These are phyloP conservation scores for Penicillium daleae DNA, from an alignment of 495 filamentous ascomycete species.

Conservation along the genomic window DNA sequence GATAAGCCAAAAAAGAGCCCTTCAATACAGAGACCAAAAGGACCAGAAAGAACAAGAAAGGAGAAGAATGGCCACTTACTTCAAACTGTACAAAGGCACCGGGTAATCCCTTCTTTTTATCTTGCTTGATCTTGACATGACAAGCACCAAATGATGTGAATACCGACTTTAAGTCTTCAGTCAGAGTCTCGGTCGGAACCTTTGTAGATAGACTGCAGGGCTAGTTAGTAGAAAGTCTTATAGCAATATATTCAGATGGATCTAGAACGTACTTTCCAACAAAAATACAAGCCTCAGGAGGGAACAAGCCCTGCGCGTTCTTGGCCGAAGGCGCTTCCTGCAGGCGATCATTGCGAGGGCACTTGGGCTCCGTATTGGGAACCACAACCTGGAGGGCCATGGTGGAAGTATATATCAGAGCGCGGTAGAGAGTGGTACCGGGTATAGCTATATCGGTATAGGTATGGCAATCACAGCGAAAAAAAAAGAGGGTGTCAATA, in stretches of 20 bases:
- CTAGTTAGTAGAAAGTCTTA: neutral
- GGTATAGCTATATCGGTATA: slow-evolving; percentile 7
- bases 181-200: slow-evolving; percentile 10
- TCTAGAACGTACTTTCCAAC: slow-evolving; percentile 29
- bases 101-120: slow-evolving; percentile 22
- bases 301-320: slow-evolving; percentile 33
- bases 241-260: neutral
- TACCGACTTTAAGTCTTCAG: slow-evolving; percentile 14
- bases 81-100: slow-evolving; percentile 33
- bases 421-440: neutral
- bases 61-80: slow-evolving; percentile 9
- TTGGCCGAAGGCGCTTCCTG: slow-evolving; percentile 25
- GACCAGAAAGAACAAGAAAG: neutral
- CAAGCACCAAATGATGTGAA: slow-evolving; percentile 23
- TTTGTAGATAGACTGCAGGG: slow-evolving; percentile 23
- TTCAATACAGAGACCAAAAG: neutral
- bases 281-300: slow-evolving; percentile 32
- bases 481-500: no score
- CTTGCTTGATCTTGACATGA: slow-evolving; percentile 29
- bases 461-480: slow-evolving; percentile 3
- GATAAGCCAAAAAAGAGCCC: no score
- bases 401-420: neutral
- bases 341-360: slow-evolving; percentile 25
- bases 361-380: slow-evolving; percentile 13
- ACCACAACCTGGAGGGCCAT: slow-evolving; percentile 8